A percentile compares a stretch with the other conserved stretches of the same genome.
These are phyloP conservation scores for Claviceps fusiformis DNA, from an alignment of 2,329 filamentous ascomycete genomes.

Conservation along the genomic window DNA sequence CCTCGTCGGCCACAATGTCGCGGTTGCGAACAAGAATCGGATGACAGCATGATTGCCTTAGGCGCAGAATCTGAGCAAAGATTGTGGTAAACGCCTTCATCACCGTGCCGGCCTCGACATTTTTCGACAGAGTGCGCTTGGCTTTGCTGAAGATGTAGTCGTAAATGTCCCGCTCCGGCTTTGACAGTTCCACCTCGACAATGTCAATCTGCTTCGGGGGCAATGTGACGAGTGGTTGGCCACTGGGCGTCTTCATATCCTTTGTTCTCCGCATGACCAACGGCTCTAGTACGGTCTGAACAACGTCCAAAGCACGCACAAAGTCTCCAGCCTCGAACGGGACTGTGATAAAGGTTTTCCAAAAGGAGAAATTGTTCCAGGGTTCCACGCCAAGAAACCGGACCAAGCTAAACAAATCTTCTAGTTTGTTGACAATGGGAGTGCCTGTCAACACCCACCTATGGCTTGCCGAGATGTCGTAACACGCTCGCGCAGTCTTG, in stretches of 20 bases:
- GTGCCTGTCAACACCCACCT: slow-evolving; percentile 92
- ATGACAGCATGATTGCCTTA: slow-evolving; percentile 90
- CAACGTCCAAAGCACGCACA: slow-evolving; percentile 83
- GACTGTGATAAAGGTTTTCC: slow-evolving; percentile 96
- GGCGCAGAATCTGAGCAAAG: slow-evolving; percentile 85
- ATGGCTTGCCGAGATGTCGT: slow-evolving; percentile 72
- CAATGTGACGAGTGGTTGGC: slow-evolving; percentile 59
- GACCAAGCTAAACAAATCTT: slow-evolving; percentile 88
- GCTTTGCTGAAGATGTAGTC: slow-evolving; percentile 77
- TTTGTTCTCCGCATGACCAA: slow-evolving; percentile 92
- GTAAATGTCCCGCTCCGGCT: slow-evolving; percentile 80
- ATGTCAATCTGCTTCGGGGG: slow-evolving; percentile 74
- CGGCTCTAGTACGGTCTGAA: slow-evolving; percentile 91
- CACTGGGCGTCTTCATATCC: slow-evolving; percentile 91
- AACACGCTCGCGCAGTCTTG: slow-evolving; percentile 91
- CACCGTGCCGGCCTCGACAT: slow-evolving; percentile 80
- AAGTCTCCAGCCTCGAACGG: slow-evolving; percentile 96
- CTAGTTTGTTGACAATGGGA: slow-evolving; percentile 88
- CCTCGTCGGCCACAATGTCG: slow-evolving; percentile 73
- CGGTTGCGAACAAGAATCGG: slow-evolving; percentile 79
- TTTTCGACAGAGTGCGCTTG: slow-evolving; percentile 71
- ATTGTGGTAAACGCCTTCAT: slow-evolving; percentile 95
- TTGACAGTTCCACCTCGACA: slow-evolving; percentile 72
- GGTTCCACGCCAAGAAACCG: slow-evolving; percentile 89
- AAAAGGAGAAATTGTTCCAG: slow-evolving; percentile 98